Conservation (phyloP, 2,329 filamentous ascomycete genomes). For the Phoma sp. region DNA sequence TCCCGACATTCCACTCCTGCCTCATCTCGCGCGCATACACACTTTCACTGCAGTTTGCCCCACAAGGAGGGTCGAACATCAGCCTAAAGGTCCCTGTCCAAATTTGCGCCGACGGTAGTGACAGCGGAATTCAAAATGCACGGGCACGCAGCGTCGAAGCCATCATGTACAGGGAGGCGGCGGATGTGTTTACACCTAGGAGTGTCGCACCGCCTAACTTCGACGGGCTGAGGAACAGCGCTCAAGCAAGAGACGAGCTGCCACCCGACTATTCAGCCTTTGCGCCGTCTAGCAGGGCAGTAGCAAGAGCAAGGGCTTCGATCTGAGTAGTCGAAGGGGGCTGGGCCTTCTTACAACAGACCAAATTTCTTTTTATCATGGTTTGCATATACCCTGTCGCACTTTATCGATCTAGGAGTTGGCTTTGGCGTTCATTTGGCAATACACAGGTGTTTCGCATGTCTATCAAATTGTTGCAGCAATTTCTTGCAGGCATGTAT, state of each 20-base stretch:
- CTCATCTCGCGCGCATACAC: constrained; percentile 69
- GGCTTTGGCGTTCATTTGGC: background rate
- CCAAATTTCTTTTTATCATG: background rate
- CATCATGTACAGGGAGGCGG: constrained; percentile 31
- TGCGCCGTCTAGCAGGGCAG: constrained; percentile 12
- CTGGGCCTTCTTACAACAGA: background rate
- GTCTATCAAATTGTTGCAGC: background rate
- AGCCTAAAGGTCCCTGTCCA: constrained; percentile 56
- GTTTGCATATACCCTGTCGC: constrained; percentile 1
- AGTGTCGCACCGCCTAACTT: constrained; percentile 41
- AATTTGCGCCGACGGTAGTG: constrained; percentile 50
- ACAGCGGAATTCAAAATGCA: constrained; percentile 42
- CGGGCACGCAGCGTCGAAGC: constrained; percentile 39
- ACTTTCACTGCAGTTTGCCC: constrained; percentile 64
- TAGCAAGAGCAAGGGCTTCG: background rate
- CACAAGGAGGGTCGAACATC: constrained; percentile 46
- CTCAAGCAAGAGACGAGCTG: constrained; percentile 25
- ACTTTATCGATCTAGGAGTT: background rate
- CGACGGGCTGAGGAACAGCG: constrained; percentile 2
- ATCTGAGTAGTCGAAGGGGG: background rate
- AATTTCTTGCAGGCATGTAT: background rate
- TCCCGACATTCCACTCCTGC: constrained; percentile 74
- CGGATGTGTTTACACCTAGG: constrained; percentile 46
- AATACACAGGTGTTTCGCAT: background rate
- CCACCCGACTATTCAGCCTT: constrained; percentile 40